Conservation (phyloP, 2,329 filamentous ascomycete genomes). For the Plectosphaerella sp. region DNA sequence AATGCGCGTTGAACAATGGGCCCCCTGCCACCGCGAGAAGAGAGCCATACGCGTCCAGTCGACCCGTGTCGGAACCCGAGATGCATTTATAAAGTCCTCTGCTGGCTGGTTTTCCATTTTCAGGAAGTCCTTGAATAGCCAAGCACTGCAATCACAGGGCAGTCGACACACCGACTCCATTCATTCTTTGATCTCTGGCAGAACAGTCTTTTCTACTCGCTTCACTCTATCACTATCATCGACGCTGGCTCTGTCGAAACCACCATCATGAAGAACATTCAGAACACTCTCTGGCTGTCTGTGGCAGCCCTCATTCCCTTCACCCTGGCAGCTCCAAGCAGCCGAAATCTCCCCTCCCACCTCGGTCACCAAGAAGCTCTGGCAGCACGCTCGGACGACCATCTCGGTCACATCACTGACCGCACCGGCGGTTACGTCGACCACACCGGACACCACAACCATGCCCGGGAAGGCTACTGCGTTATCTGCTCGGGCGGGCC, state of each 20-base stretch:
- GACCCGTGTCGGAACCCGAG: no score
- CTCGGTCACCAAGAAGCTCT: no score
- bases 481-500: no score
- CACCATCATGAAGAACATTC: neutral
- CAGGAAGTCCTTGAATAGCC: neutral
- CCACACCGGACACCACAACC: neutral
- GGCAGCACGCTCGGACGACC: no score
- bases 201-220: neutral
- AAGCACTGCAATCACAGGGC: neutral
- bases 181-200: neutral
- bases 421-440: neutral
- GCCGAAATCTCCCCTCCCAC: neutral
- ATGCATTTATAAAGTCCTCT: no score
- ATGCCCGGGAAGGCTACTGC: neutral
- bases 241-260: neutral
- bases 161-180: neutral
- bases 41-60: no score
- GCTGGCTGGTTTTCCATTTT: neutral
- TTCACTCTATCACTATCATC: neutral
- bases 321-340: neutral
- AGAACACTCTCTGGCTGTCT: neutral
- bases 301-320: neutral
- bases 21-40: no score
- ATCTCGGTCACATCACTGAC: no score
- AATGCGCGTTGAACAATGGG: no score